Evolutionary conservation across 2,329 filamentous ascomycete genomes (phyloP), one percentile per base, ranked within the genome.

Genomic region (Nigrospora sphaerica): DNA sequence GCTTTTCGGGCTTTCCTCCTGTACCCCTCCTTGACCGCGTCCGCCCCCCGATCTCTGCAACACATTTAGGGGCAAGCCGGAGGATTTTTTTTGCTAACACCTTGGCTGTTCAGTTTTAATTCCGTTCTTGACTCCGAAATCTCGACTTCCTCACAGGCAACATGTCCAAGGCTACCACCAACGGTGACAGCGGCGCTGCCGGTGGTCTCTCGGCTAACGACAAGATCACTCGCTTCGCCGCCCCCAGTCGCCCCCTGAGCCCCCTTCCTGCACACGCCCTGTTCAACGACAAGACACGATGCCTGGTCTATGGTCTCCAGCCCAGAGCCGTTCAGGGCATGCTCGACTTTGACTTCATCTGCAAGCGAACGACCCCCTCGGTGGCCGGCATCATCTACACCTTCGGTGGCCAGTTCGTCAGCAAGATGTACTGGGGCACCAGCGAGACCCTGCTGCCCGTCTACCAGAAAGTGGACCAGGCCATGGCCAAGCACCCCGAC

Each of bases 341-440:
- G 86, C 87, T 98, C 68, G 93, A 98, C 73, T 98, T 98, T 71
- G 93, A 98, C 80, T 98, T 97, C 81, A 98, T 98, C 76, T 98
- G 93, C 90, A 97, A 97, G 84, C 88, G 93, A 64, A 81, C 84
- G 67, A 95, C 88, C 50, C 93, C 93, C 55, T 98, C 93, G 49
- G 93, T 98, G 49, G 93, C 93, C 57, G 93, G 91, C 68, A 97
- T 98, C 74, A 97, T 98, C 80, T 98, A 98, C 80, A 96, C 93
- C 61, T 98, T 98, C 66, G 93, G 93, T 69, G 93, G 93, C 59
- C 93, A 98, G 75, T 98, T 98, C 83, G 93, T 98, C 68, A 96
- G 33, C 85, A 98, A 98, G 85, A 97, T 98, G 93, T 98, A 98
- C 87, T 98, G 93, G 93, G 93, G 93, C 65, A 98, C 93, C 66